These are phyloP conservation scores for Suillus tomentosus DNA, from an alignment of 768 basidiomycete species.

Conservation along the genomic window DNA sequence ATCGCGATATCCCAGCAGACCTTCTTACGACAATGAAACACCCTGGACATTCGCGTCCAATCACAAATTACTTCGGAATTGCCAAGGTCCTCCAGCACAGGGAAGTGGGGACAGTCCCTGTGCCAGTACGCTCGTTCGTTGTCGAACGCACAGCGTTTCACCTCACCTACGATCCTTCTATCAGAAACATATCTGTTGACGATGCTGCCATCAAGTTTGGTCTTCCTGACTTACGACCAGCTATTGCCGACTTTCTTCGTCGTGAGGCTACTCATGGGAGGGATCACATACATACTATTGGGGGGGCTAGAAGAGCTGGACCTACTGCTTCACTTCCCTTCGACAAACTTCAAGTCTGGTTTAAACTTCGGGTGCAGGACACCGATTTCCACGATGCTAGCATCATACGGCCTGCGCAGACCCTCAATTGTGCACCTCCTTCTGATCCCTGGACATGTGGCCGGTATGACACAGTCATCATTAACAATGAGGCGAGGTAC, in stretches of 20 bases:
- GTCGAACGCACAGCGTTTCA: constrained; percentile 24
- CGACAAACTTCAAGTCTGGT: constrained; percentile 25
- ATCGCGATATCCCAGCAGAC: background rate
- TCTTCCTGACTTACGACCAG: constrained; percentile 23
- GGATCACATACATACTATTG: background rate
- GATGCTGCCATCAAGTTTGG: constrained; percentile 18
- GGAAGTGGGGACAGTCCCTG: background rate
- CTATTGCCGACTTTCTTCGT: background rate
- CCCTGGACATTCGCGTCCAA: background rate
- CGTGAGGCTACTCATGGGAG: background rate
- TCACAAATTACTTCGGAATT: constrained; percentile 5
- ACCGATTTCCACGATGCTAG: constrained; percentile 3
- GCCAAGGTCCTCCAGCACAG: constrained; percentile 1
- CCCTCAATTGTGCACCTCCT: constrained; percentile 1
- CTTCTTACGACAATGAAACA: background rate
- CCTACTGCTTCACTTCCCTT: background rate
- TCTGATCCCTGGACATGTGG: constrained; percentile 1
- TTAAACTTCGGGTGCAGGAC: constrained; percentile 18
- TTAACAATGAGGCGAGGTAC: background rate
- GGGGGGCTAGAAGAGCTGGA: no score
- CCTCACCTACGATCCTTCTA: constrained; percentile 25
- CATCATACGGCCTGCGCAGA: constrained; percentile 2
- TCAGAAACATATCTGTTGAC: constrained; percentile 23
- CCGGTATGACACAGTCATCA: constrained; percentile 4
- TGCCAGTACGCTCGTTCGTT: constrained; percentile 20